phyloP scores from a whole-genome alignment of 2,329 filamentous ascomycete genomes.

The Geosmithia morbida region DNA sequence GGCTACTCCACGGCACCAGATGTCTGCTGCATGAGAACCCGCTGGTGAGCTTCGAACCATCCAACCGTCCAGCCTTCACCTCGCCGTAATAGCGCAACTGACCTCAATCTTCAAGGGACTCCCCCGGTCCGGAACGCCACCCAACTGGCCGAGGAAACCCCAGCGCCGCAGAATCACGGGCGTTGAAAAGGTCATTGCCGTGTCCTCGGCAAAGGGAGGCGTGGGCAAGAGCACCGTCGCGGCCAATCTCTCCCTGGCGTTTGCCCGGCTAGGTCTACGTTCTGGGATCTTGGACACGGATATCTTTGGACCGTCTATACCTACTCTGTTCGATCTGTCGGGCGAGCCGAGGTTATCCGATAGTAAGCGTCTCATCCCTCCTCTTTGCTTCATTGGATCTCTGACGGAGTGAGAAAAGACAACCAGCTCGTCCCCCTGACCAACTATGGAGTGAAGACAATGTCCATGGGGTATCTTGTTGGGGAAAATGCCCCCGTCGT shows the following conservation, averaged over 20 bases:
- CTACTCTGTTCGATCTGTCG: slow-evolving; percentile 71
- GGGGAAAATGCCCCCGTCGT: slow-evolving; percentile 70
- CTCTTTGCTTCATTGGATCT: not conserved
- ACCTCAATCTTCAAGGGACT: slow-evolving; percentile 50
- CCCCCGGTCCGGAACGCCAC: slow-evolving; percentile 53
- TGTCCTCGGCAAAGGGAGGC: slow-evolving; percentile 95
- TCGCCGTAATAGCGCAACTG: slow-evolving; percentile 2
- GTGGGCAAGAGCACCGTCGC: slow-evolving; percentile 94
- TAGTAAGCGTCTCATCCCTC: slow-evolving; percentile 32
- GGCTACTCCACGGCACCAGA: slow-evolving; percentile 17
- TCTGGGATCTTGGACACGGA: slow-evolving; percentile 88
- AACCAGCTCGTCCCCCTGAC: slow-evolving; percentile 77
- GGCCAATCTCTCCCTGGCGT: slow-evolving; percentile 73
- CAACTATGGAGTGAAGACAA: slow-evolving; percentile 92
- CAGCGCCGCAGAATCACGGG: slow-evolving; percentile 67
- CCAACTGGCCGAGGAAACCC: slow-evolving; percentile 56
- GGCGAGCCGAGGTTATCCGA: slow-evolving; percentile 64
- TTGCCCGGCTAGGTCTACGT: slow-evolving; percentile 67
- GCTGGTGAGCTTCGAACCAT: slow-evolving; percentile 34
- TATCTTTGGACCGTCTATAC: slow-evolving; percentile 92
- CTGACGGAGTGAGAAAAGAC: slow-evolving; percentile 24
- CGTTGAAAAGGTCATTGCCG: slow-evolving; percentile 86
- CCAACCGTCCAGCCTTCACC: not conserved
- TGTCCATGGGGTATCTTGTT: slow-evolving; percentile 96
- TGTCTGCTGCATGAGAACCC: slow-evolving; percentile 65